Evolutionary conservation across 1,139 yeast genomes (phyloP), one percentile per base, ranked within the genome.

Genomic region (Yamadazyma atmosphaerica): DNA sequence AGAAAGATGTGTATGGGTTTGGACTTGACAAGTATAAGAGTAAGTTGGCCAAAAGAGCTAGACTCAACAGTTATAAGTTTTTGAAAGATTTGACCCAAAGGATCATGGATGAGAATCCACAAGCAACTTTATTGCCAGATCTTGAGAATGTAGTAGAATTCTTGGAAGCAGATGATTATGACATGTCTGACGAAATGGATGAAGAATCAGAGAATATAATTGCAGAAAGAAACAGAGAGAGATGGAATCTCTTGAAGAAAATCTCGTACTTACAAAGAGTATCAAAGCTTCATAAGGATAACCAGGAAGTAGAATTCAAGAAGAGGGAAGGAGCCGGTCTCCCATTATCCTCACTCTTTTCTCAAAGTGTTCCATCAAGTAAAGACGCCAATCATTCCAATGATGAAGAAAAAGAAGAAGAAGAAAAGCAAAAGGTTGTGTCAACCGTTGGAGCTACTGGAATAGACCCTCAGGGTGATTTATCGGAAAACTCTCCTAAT

Each of bases 171-270:
- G 77, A 71, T 38, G 72, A 66, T 34, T 52, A 64, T 21, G 63
- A 66, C 10, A 54, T 67, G 59, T 43, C 52, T 13, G 69, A 61
- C 21, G 62, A 59, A 30, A 59, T 72, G 56, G 67, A 61, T 35
- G 73, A 68, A 18, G 74, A 69, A 28, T 55, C 65, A 2, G 81
- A 77, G 40, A 42, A 50, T 1, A 44, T 65, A 2, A 60, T 76
- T 15, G 52, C 64, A n/a, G 75, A 68, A 40, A 62, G 75, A 60
- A 74, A 81, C 49, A 62, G 60, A 37, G 84, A 80, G 55, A 68
- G 84, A 52, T 83, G 89, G 89, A 66, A 72, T 23, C 73, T 85
- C 63, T 63, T 86, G 52, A 85, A 84, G 56, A 77, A 84, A 53
- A 65, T 85, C 26, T 75, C 85, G 5, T 86, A 85, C 50, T 61